Evolutionary conservation across 805 yeast genomes (phyloP), one percentile per base, ranked within the genome.

Genomic region (Saccharomyces kudriavzevii): DNA sequence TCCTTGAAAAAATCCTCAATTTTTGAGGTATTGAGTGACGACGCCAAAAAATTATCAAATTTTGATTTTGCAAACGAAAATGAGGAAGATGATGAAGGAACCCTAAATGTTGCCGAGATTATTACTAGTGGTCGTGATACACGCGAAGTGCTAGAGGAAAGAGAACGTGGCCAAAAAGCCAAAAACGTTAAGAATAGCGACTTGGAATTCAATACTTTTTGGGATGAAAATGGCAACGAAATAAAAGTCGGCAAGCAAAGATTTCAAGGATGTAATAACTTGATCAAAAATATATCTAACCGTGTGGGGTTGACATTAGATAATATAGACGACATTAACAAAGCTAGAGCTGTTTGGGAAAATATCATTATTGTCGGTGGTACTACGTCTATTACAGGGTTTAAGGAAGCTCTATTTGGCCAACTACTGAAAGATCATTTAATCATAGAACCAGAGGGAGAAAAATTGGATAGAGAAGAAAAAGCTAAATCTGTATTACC

Each of bases 241-340:
- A 66, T 87, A n/a, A 73, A 74, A 6, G 82, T 92, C n/a, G 98
- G 98, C 2, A 87, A 84, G 56, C 96, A 90, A 72, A 77, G 98
- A 61, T 92, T 92, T 70, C 84, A 80, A 66, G 98, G 97, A 1
- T 74, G 86, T 40, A 82, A 78, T 48, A 75, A 71, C 24, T 75
- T 92, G 51, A 76, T 92, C 31, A 74, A 70, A 4, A 64, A 66
- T 24, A 75, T 92, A 22, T 77, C 86, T 3, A 72, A 70, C 20
- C 77, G 78, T 2, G 77, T 88, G 1, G 81, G 81, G 49, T 69
- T 72, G 28, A 73, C 82, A 0, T 69, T 89, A 51, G 62, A 68
- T n/a, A 74, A 75, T 52, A 75, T 92, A 17, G 84, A 81, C 31
- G 92, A 87, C 61, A 71, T 85, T 20, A 79, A 78, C 56, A 84